phyloP scores from a whole-genome alignment of 192 early-diverging fungal species.

The Coemansia asiatica region DNA sequence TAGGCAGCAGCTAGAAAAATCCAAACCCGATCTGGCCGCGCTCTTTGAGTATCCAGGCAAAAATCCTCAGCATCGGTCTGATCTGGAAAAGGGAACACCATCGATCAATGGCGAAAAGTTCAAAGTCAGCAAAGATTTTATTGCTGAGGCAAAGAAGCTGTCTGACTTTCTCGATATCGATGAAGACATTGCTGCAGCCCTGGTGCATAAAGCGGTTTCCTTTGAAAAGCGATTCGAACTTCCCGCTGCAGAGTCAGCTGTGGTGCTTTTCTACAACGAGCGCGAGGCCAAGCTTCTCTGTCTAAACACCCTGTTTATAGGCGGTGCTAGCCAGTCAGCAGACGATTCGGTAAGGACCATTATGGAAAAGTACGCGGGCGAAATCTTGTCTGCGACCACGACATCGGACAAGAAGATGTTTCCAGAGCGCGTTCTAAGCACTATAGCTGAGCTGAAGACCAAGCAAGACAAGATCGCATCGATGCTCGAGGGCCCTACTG shows the following conservation, averaged over 20 bases:
- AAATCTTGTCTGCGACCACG: slow-evolving; percentile 39
- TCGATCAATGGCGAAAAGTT: slow-evolving; percentile 61
- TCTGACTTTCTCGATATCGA: slow-evolving; percentile 80
- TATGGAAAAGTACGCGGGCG: slow-evolving; percentile 37
- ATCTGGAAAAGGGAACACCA: slow-evolving; percentile 49
- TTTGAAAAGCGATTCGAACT: slow-evolving; percentile 59
- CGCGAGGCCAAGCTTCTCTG: slow-evolving; percentile 60
- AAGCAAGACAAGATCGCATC: slow-evolving; percentile 53
- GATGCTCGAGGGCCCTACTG: slow-evolving; percentile 54
- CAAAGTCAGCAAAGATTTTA: slow-evolving; percentile 72
- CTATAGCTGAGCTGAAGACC: slow-evolving; percentile 54
- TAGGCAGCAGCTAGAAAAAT: slow-evolving; percentile 35
- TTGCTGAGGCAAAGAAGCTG: slow-evolving; percentile 62
- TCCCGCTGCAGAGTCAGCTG: slow-evolving; percentile 63
- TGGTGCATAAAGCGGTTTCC: slow-evolving; percentile 60
- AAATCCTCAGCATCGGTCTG: slow-evolving; percentile 41
- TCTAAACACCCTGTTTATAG: slow-evolving; percentile 59
- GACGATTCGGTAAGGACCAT: slow-evolving; percentile 47
- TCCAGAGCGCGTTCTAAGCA: slow-evolving; percentile 55
- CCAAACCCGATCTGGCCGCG: slow-evolving; percentile 45
- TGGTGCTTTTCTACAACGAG: slow-evolving; percentile 69
- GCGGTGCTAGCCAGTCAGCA: slow-evolving; percentile 50
- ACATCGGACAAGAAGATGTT: slow-evolving; percentile 43
- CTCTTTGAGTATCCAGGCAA: slow-evolving; percentile 45
- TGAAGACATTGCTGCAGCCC: slow-evolving; percentile 70